These are phyloP conservation scores for Blastomyces parvus DNA, from an alignment of 2,329 filamentous ascomycete genomes.

Conservation along the genomic window DNA sequence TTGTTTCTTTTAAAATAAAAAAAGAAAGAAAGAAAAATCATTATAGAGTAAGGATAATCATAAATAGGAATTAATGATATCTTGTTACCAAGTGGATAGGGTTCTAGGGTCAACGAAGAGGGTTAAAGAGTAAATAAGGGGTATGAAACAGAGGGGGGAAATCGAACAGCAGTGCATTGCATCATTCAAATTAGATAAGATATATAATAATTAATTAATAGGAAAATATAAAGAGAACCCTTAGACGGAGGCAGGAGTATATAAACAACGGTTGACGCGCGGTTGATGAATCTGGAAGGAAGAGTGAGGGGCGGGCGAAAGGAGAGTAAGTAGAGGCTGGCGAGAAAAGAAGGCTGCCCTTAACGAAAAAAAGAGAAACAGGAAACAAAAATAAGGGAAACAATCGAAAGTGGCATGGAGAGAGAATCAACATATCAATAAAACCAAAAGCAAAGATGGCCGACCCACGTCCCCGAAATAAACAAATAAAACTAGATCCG, in stretches of 20 bases:
- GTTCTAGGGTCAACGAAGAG: background rate
- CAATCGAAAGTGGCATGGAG: background rate
- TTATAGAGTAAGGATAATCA: background rate
- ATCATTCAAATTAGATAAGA: constrained; percentile 1
- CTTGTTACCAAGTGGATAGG: background rate
- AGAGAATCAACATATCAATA: background rate
- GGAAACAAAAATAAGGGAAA: no score
- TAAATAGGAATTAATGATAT: background rate
- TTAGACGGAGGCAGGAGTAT: background rate
- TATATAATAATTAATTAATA: background rate
- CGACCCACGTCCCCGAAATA: background rate
- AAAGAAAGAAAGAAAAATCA: background rate
- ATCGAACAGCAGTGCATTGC: background rate
- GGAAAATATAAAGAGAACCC: background rate
- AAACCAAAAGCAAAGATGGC: background rate
- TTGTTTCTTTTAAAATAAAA: no score
- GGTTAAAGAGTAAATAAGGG: no score
- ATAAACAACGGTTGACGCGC: background rate
- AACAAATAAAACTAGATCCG: background rate
- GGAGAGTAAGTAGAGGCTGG: background rate
- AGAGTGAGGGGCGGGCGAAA: background rate
- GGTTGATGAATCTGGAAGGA: background rate
- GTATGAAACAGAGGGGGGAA: no score
- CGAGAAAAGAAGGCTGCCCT: background rate
- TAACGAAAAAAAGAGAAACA: background rate